These are phyloP conservation scores for Colletotrichum aenigma DNA, from an alignment of 2,329 filamentous ascomycete species.

Conservation along the genomic window DNA sequence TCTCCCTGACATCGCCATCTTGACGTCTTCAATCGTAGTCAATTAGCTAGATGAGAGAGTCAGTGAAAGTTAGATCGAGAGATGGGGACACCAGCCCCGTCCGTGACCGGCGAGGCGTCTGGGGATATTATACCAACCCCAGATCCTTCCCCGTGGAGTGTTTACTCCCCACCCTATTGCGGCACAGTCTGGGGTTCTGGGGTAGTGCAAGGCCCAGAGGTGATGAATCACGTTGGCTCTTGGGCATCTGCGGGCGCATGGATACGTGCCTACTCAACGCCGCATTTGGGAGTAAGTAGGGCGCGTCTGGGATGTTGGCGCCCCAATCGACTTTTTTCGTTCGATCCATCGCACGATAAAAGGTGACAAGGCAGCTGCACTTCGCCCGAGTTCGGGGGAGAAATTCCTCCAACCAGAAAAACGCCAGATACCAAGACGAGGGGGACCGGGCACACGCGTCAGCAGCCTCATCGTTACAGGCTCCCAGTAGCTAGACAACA, in stretches of 20 bases:
- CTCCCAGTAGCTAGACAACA: background rate
- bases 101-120: background rate
- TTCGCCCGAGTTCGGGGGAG: background rate
- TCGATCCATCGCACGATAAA: background rate
- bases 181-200: background rate
- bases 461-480: background rate
- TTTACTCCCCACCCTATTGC: background rate
- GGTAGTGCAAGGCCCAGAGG: background rate
- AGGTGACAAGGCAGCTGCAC: background rate
- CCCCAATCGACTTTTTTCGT: background rate
- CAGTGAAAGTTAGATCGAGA: background rate
- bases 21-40: background rate
- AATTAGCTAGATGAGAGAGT: background rate
- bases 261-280: background rate
- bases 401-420: conserved; percentile 2
- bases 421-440: background rate
- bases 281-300: background rate
- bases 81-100: background rate
- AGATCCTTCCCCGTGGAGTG: background rate
- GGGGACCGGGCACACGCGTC: background rate
- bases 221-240: background rate
- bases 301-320: background rate
- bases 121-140: background rate
- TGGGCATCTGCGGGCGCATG: background rate
- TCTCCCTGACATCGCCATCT: conserved; percentile 6